Evolutionary conservation across 2,329 filamentous ascomycete genomes (phyloP).

Genomic region (Amylocarpus encephaloides): DNA sequence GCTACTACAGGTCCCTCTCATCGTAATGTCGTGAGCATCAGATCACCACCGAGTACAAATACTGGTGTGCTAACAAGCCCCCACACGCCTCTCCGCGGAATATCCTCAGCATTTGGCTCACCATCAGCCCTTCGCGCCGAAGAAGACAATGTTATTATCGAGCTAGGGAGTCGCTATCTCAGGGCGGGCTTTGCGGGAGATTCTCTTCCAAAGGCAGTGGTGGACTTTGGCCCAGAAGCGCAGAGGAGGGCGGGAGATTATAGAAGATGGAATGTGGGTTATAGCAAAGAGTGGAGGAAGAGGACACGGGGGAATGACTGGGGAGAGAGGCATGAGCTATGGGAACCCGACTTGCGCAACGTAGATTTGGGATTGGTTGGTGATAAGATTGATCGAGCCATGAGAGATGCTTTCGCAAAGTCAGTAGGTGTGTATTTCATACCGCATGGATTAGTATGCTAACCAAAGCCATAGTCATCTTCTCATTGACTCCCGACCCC

Average conservation of each 20-base stretch:
- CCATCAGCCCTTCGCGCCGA: constrained; percentile 61
- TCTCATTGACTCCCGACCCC: constrained; percentile 67
- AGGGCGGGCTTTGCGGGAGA: constrained; percentile 85
- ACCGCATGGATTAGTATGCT: constrained; percentile 4
- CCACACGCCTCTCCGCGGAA: constrained; percentile 50
- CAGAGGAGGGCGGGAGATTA: constrained; percentile 78
- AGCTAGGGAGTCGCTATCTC: constrained; percentile 73
- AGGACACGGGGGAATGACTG: constrained; percentile 46
- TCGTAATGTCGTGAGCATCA: constrained; percentile 52
- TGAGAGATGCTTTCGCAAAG: constrained; percentile 78
- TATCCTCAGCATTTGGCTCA: constrained; percentile 51
- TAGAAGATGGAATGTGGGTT: constrained; percentile 57
- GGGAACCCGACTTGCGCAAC: constrained; percentile 66
- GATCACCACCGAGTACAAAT: constrained; percentile 26
- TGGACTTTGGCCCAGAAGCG: constrained; percentile 69
- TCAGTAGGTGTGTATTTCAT: constrained; percentile 45
- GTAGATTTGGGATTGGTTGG: constrained; percentile 73
- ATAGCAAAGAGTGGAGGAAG: constrained; percentile 42
- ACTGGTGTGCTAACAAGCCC: constrained; percentile 41
- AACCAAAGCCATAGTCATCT: constrained; percentile 42
- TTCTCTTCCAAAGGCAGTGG: constrained; percentile 61
- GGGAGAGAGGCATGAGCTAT: constrained; percentile 66
- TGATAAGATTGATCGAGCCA: constrained; percentile 77
- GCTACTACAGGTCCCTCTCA: constrained; percentile 41
- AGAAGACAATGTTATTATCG: constrained; percentile 78